Percentiles rank a stretch among this genome's conserved stretches.
phyloP scores from a whole-genome alignment of 2,329 filamentous ascomycete species.

The Alternaria arbusti region DNA sequence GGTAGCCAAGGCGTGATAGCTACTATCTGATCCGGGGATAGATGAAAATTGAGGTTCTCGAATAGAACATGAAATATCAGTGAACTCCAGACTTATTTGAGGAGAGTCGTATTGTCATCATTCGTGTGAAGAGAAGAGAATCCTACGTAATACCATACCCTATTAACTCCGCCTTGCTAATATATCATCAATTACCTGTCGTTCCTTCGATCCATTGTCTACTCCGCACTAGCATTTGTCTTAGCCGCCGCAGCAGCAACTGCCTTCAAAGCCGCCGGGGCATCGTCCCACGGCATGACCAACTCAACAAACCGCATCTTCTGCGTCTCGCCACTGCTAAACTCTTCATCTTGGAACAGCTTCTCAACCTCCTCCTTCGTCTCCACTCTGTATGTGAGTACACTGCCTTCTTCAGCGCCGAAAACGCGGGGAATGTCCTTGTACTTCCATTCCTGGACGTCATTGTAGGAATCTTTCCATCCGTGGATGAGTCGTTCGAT shows the following conservation, averaged over 20 bases:
- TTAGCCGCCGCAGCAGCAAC: conserved; percentile 74
- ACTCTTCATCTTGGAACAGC: conserved; percentile 69
- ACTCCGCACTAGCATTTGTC: conserved; percentile 58
- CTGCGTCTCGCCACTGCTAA: conserved; percentile 53
- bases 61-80: too few species aligned
- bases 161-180: not conserved
- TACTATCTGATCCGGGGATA: too few species aligned
- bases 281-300: conserved; percentile 80
- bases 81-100: not conserved
- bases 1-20: too few species aligned
- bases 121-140: not conserved
- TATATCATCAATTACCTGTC: not conserved
- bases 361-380: conserved; percentile 72
- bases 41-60: too few species aligned
- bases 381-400: conserved; percentile 70
- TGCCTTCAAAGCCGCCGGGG: conserved; percentile 71
- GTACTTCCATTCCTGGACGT: conserved; percentile 78
- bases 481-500: conserved; percentile 91
- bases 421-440: conserved; percentile 72
- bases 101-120: not conserved
- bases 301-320: conserved; percentile 77
- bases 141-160: not conserved
- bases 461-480: conserved; percentile 80
- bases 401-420: conserved; percentile 64
- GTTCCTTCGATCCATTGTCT: not conserved